Conservation (phyloP, 192 early-diverging fungal species). For the Backusella luteola region DNA sequence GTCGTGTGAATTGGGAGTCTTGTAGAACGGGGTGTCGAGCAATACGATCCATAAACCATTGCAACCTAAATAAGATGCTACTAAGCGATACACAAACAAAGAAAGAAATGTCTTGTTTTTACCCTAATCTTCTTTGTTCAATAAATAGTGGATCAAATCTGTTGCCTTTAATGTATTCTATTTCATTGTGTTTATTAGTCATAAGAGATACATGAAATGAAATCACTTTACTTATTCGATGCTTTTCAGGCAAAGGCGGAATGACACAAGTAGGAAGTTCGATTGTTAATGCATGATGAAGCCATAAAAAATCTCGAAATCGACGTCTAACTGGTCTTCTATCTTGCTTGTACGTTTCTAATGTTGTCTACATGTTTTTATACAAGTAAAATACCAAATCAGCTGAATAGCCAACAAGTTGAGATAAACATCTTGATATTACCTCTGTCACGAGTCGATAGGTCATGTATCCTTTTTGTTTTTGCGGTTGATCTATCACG, state of each 20-base stretch:
- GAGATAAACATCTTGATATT: neutral
- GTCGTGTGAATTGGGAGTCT: conserved; percentile 60
- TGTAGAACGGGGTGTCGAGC: conserved; percentile 82
- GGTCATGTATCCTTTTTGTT: conserved; percentile 11
- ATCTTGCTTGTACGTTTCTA: conserved; percentile 13
- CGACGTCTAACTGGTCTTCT: conserved; percentile 76
- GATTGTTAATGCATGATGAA: conserved; percentile 70
- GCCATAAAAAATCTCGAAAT: conserved; percentile 96
- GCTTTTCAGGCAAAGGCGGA: conserved; percentile 92
- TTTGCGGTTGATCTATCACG: conserved; percentile 15
- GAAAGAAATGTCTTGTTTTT: neutral
- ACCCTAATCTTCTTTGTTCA: conserved; percentile 69
- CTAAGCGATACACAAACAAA: neutral
- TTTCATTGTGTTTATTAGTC: neutral
- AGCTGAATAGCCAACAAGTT: neutral
- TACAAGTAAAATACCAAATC: neutral
- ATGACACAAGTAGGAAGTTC: conserved; percentile 81
- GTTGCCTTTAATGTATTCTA: conserved; percentile 94
- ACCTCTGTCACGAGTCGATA: conserved; percentile 13
- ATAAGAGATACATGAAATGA: neutral
- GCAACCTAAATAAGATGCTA: conserved; percentile 52
- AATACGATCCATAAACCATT: conserved; percentile 84
- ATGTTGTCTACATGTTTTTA: conserved; percentile 23
- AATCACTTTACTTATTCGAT: conserved; percentile 68
- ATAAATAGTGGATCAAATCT: conserved; percentile 92